Evolutionary conservation across 2,329 filamentous ascomycete genomes (phyloP).

Genomic region (Alternaria novae-zelandiae): DNA sequence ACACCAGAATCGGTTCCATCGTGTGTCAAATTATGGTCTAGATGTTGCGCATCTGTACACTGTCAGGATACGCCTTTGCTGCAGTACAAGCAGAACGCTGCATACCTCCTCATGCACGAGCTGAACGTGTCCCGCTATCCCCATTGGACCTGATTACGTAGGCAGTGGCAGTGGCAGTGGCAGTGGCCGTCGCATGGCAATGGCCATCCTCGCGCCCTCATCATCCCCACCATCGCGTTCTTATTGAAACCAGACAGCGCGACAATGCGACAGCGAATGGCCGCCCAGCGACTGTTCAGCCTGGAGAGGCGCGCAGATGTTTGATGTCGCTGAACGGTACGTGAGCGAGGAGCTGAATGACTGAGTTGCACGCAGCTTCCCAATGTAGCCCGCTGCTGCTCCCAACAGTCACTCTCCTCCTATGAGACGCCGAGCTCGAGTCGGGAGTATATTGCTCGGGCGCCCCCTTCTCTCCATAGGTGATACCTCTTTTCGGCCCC

Average conservation of each 20-base stretch:
- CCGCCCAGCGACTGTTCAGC: background rate
- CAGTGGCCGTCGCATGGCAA: background rate
- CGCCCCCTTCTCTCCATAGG: background rate
- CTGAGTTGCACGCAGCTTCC: background rate
- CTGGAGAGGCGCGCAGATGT: background rate
- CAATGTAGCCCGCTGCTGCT: background rate
- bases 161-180: background rate
- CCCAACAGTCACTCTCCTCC: background rate
- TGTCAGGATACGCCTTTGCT: background rate
- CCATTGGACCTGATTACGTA: background rate
- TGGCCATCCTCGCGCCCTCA: background rate
- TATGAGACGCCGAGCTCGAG: background rate
- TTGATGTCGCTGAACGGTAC: background rate
- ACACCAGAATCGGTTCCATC: background rate
- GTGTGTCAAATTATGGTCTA: background rate
- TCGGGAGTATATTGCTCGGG: background rate
- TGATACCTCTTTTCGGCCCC: background rate
- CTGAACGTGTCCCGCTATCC: background rate
- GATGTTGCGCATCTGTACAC: background rate
- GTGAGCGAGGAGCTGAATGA: background rate
- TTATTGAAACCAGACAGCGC: background rate
- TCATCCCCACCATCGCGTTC: background rate
- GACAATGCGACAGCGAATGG: background rate
- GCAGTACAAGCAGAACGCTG: background rate
- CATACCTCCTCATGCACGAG: background rate